A percentile compares a stretch with the other conserved stretches of the same genome.
Conservation (phyloP, 1,139 yeast genomes). For the Candida glucosophila region DNA sequence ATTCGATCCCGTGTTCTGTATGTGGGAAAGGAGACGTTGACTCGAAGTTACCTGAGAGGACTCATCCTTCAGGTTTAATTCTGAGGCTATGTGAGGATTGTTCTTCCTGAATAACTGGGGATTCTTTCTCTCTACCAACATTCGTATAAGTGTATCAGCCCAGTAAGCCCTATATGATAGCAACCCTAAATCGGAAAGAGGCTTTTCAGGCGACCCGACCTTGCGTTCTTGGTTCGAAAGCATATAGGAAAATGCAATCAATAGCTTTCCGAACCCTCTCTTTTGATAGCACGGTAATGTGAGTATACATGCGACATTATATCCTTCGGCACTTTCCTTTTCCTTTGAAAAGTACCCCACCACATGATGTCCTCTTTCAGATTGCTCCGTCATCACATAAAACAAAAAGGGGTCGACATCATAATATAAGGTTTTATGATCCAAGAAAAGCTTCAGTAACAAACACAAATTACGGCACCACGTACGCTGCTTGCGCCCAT, state of each 20-base stretch:
- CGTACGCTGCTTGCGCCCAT: slow-evolving; percentile 88
- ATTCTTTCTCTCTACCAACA: slow-evolving; percentile 55
- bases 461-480: slow-evolving; percentile 96
- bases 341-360: slow-evolving; percentile 97
- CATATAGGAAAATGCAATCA: slow-evolving; percentile 90
- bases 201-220: slow-evolving; percentile 95
- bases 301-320: slow-evolving; percentile 93
- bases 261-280: slow-evolving; percentile 83
- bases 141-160: slow-evolving; percentile 80
- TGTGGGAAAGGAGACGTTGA: slow-evolving; percentile 4
- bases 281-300: slow-evolving; percentile 95
- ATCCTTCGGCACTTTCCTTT: slow-evolving; percentile 92
- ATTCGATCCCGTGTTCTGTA: slow-evolving; percentile 11
- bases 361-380: slow-evolving; percentile 84
- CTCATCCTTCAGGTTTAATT: slow-evolving; percentile 16
- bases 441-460: slow-evolving; percentile 78
- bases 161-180: slow-evolving; percentile 92
- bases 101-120: slow-evolving; percentile 33
- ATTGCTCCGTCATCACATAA: slow-evolving; percentile 88
- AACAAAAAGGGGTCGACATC: slow-evolving; percentile 96
- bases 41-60: slow-evolving; percentile 15
- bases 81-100: slow-evolving; percentile 20
- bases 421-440: slow-evolving; percentile 90
- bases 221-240: slow-evolving; percentile 80
- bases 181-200: slow-evolving; percentile 87